Base-by-base conservation (phyloP, 208 protist genomes). In the Crithidia expoeki region DNA sequence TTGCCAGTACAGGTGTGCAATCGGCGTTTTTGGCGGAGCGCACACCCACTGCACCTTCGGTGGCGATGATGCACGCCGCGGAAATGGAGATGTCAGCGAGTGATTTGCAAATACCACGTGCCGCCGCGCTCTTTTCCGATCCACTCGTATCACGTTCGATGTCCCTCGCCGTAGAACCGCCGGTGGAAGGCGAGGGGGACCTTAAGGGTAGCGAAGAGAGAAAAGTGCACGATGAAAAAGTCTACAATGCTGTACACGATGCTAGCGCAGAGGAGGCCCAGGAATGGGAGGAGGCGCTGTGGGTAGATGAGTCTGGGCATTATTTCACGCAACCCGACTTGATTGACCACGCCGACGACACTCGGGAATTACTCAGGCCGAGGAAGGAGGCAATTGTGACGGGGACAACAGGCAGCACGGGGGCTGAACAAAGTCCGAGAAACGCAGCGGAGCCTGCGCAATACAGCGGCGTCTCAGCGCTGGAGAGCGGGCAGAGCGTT, bases 61-160 rank as follows among this genome's bases (percentile, higher is more conserved):
- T 64, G 42, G 42, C 42, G 53, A 28, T 47, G 16, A 23, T n/a
- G n/a, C n/a, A 50, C 36, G 47, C n/a, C 16, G 62, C 62, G 10
- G 55, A 47, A 42, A 7, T 68, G n/a, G 70, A 76, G 17, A 14
- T 21, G 42, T 76, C 70, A 16, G 10, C 19, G 21, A 59, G 27
- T 5, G 70, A 53, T 23, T 47, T 19, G 32, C 36, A 46, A 10
- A 65, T 55, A 12, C 70, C 70, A 21, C 44, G 17, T 25, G 56
- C 49, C 27, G 65, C 70, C 1, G 65, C 62, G 6, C 52, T 76
- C 33, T 76, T 76, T 23, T 4, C 63, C 2, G 63, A 50, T 10
- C 27, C 7, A 0, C 28, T 27, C 10, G 40, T 11, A 14, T 1
- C 47, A 0, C 21, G 30, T 27, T 3, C 19, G 0, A 23, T 14